Conservation (phyloP, 2,329 filamentous ascomycete species). For the Tolypocladium guangdongense region DNA sequence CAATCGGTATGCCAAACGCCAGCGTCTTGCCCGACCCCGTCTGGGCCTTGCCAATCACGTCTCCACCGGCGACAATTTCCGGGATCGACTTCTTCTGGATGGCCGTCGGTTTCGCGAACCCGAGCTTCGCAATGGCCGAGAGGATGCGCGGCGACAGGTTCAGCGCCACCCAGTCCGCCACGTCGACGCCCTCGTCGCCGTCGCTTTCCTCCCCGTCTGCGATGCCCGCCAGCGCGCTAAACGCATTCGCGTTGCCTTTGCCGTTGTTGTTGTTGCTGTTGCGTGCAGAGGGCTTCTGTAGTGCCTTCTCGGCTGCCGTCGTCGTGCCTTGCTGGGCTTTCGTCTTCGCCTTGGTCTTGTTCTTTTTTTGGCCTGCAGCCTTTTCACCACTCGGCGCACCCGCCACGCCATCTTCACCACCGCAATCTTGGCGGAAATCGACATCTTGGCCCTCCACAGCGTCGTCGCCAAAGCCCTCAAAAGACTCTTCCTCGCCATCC, state of each 20-base stretch:
- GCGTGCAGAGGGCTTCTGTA: slow-evolving; percentile 23
- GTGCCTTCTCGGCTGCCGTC: slow-evolving; percentile 23
- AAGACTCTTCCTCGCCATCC: slow-evolving; percentile 41
- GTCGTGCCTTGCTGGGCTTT: slow-evolving; percentile 18
- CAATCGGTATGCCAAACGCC: slow-evolving; percentile 86
- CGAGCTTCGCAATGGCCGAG: slow-evolving; percentile 64
- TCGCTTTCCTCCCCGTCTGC: slow-evolving; percentile 38
- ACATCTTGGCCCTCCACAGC: slow-evolving; percentile 20
- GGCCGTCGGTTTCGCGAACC: slow-evolving; percentile 67
- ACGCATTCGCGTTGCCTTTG: slow-evolving; percentile 32
- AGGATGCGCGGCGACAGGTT: slow-evolving; percentile 63
- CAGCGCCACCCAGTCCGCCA: slow-evolving; percentile 69
- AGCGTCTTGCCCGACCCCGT: slow-evolving; percentile 96
- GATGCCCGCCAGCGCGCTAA: slow-evolving; percentile 41
- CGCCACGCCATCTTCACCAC: slow-evolving; percentile 19
- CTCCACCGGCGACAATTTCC: slow-evolving; percentile 68
- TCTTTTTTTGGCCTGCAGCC: slow-evolving; percentile 11
- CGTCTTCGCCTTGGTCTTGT: slow-evolving; percentile 16
- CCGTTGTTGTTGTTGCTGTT: slow-evolving; percentile 18
- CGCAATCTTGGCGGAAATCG: slow-evolving; percentile 20
- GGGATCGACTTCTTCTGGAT: slow-evolving; percentile 79
- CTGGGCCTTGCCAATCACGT: slow-evolving; percentile 91
- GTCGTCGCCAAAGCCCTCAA: slow-evolving; percentile 53
- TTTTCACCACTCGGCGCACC: slow-evolving; percentile 15
- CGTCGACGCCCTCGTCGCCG: slow-evolving; percentile 50